Conservation (phyloP, 352 stramenopile genomes). For the Phytophthora megakarya region DNA sequence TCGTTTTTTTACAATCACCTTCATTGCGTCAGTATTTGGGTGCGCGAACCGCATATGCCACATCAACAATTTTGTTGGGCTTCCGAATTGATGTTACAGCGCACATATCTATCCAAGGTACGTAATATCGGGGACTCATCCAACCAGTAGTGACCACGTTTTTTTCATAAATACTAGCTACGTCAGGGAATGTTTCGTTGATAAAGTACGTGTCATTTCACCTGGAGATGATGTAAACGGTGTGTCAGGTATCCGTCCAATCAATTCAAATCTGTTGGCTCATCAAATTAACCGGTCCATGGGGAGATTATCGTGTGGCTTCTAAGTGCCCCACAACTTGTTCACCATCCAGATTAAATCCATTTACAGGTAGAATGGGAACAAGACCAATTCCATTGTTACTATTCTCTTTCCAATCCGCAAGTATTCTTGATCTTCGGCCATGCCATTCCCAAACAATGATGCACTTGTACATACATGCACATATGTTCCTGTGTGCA, state of each 20-base stretch:
- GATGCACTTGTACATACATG: not conserved
- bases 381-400: too few relatives aligned
- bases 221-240: too few relatives aligned
- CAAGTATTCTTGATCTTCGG: not conserved
- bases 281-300: too few relatives aligned
- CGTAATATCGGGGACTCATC: not conserved
- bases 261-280: too few relatives aligned
- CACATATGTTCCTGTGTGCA: not conserved
- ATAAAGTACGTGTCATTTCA: not conserved
- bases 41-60: constrained; percentile 10
- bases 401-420: not conserved
- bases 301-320: too few relatives aligned
- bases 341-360: too few relatives aligned
- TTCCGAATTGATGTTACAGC: not conserved
- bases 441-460: not conserved
- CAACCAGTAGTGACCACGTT: constrained; percentile 4
- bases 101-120: not conserved
- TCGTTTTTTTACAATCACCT: not conserved
- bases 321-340: too few relatives aligned
- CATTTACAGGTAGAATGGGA: too few relatives aligned
- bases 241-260: too few relatives aligned
- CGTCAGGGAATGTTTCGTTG: not conserved
- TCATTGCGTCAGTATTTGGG: constrained; percentile 4
- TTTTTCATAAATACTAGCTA: not conserved
- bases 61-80: not conserved